Percentiles rank a stretch among this genome's conserved stretches.
phyloP scores from a whole-genome alignment of 352 stramenopile genomes.

The Phytophthora tubulina region DNA sequence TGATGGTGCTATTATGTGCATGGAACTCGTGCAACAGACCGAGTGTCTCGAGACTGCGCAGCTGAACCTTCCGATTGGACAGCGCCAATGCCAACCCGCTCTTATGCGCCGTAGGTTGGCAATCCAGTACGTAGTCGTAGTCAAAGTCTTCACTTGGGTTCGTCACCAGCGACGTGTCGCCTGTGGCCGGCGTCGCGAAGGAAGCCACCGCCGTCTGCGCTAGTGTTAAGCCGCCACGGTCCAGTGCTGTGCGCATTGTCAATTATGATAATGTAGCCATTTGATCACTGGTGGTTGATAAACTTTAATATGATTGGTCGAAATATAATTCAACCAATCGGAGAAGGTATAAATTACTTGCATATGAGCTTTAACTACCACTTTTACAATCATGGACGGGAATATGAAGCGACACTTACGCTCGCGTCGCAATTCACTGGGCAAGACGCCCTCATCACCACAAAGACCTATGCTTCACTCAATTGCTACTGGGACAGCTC shows the following conservation, averaged over 20 bases:
- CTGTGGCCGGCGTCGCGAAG: slow-evolving; percentile 48
- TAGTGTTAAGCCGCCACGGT: slow-evolving; percentile 56
- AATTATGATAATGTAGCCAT: slow-evolving; percentile 27
- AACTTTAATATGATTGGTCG: slow-evolving; percentile 9
- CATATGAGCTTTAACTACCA: too few species aligned
- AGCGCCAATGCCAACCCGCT: slow-evolving; percentile 73
- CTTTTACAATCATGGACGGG: slow-evolving; percentile 16
- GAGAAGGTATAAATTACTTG: too few species aligned
- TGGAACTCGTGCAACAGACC: slow-evolving; percentile 74
- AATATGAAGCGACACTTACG: slow-evolving; percentile 20
- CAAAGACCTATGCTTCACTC: background rate
- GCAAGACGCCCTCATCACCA: background rate
- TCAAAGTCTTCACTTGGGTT: slow-evolving; percentile 76
- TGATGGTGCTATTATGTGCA: slow-evolving; percentile 82
- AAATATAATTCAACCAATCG: slow-evolving; percentile 5
- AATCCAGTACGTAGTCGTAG: slow-evolving; percentile 89
- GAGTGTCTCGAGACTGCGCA: slow-evolving; percentile 77
- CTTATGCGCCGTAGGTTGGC: slow-evolving; percentile 69
- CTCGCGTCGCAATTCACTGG: slow-evolving; percentile 12
- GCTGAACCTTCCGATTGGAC: slow-evolving; percentile 72
- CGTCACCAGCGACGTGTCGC: slow-evolving; percentile 40
- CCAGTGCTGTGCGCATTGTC: slow-evolving; percentile 61
- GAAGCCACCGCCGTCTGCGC: slow-evolving; percentile 74
- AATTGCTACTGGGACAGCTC: slow-evolving; percentile 19
- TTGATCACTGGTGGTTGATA: slow-evolving; percentile 8